A percentile compares a stretch with the other conserved stretches of the same genome.
These are phyloP conservation scores for Candida golubevii DNA, from an alignment of 805 yeast genomes.

Conservation along the genomic window DNA sequence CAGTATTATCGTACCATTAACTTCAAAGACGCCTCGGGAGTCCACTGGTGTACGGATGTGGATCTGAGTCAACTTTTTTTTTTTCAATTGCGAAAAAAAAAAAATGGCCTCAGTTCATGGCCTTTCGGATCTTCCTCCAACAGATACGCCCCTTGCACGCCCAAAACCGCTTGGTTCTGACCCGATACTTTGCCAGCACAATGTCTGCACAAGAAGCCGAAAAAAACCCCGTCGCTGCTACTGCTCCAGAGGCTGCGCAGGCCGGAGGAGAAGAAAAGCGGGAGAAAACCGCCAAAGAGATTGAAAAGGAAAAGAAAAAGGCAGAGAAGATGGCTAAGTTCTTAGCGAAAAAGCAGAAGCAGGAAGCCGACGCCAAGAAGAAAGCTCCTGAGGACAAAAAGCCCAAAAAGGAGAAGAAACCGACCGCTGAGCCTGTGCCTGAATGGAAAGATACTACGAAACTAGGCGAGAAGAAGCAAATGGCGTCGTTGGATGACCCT, in stretches of 20 bases:
- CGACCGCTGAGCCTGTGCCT: slow-evolving; percentile 68
- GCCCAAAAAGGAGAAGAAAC: slow-evolving; percentile 63
- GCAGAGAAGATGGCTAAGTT: slow-evolving; percentile 86
- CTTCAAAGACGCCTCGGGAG: too few species aligned
- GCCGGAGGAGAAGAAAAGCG: slow-evolving; percentile 9
- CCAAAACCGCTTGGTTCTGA: slow-evolving; percentile 5
- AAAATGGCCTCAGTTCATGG: slow-evolving; percentile 6
- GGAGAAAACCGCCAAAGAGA: slow-evolving; percentile 65
- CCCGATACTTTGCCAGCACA: slow-evolving; percentile 7
- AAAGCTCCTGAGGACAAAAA: slow-evolving; percentile 48
- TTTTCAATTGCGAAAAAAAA: too few species aligned
- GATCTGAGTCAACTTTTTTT: too few species aligned
- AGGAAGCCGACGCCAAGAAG: slow-evolving; percentile 38
- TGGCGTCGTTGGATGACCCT: slow-evolving; percentile 85
- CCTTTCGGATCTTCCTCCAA: slow-evolving; percentile 15
- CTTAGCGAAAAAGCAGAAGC: slow-evolving; percentile 72
- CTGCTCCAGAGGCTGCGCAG: slow-evolving; percentile 7
- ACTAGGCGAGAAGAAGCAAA: slow-evolving; percentile 86
- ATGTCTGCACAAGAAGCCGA: slow-evolving; percentile 15
- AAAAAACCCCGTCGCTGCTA: background rate
- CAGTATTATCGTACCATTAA: too few species aligned
- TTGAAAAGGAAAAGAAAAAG: slow-evolving; percentile 82
- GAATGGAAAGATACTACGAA: slow-evolving; percentile 79
- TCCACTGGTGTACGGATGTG: too few species aligned
- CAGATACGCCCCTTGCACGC: slow-evolving; percentile 1